These are phyloP conservation scores for Pleurostoma richardsiae DNA, from an alignment of 2,329 filamentous ascomycete genomes.

Conservation along the genomic window DNA sequence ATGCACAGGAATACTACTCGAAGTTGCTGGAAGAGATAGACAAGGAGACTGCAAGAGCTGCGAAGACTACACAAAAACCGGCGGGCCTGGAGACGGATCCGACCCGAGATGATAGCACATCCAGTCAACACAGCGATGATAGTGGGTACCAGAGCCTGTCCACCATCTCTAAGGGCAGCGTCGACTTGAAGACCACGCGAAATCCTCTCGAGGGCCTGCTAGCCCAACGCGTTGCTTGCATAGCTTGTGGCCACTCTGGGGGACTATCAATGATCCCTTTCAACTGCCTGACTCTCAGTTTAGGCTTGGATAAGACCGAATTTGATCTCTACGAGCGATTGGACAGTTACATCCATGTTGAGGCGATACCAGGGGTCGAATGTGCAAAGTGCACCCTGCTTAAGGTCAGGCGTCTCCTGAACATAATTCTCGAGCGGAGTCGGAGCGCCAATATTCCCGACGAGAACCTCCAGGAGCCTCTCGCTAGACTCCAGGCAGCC, in stretches of 20 bases:
- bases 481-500: conserved; percentile 58
- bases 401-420: conserved; percentile 43
- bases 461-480: conserved; percentile 44
- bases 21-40: conserved; percentile 84
- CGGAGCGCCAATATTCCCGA: conserved; percentile 29
- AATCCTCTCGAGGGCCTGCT: conserved; percentile 86
- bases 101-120: conserved; percentile 33
- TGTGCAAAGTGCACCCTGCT: conserved; percentile 87
- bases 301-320: conserved; percentile 55
- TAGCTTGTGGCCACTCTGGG: conserved; percentile 79
- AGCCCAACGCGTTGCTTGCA: conserved; percentile 85
- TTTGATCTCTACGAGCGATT: conserved; percentile 76
- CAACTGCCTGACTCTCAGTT: conserved; percentile 84
- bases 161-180: conserved; percentile 25
- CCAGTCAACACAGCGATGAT: conserved; percentile 49
- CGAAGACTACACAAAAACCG: conserved; percentile 21
- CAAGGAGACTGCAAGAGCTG: conserved; percentile 60
- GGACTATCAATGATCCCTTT: conserved; percentile 88
- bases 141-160: conserved; percentile 50
- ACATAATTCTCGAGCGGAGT: conserved; percentile 36
- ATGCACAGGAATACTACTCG: conserved; percentile 95
- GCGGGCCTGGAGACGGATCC: conserved; percentile 34
- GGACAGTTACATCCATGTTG: conserved; percentile 78
- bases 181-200: conserved; percentile 35
- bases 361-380: conserved; percentile 83